Percentiles rank a stretch among this genome's conserved stretches.
phyloP scores from a whole-genome alignment of 257 asterid species.

The Penstemon newberryi region DNA sequence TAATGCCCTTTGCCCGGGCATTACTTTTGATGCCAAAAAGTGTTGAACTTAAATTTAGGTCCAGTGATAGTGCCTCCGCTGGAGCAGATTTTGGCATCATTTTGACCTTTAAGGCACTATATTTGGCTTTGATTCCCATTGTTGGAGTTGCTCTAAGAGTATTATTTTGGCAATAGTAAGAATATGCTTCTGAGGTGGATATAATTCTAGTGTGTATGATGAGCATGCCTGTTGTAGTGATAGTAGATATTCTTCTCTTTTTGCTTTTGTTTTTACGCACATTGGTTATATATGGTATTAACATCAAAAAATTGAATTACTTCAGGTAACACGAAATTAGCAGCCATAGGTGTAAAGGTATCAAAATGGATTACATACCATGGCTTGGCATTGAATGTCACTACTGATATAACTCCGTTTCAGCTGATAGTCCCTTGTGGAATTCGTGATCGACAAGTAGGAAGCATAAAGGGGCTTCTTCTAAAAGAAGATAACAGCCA shows the following conservation, averaged over 20 bases:
- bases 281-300: background rate
- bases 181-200: slow-evolving; percentile 3
- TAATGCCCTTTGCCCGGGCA: too few relatives aligned
- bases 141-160: too few relatives aligned
- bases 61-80: too few relatives aligned
- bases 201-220: too few relatives aligned
- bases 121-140: too few relatives aligned
- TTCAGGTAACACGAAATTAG: slow-evolving; percentile 73
- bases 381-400: slow-evolving; percentile 81
- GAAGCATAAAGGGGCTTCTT: slow-evolving; percentile 58
- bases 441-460: slow-evolving; percentile 72
- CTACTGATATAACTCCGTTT: slow-evolving; percentile 64
- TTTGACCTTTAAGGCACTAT: too few relatives aligned
- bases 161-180: background rate
- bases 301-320: background rate
- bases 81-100: too few relatives aligned
- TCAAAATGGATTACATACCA: slow-evolving; percentile 79
- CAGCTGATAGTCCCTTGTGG: slow-evolving; percentile 78
- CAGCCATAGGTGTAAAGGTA: slow-evolving; percentile 81
- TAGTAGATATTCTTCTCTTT: background rate
- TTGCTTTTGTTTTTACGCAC: background rate
- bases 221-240: background rate
- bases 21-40: too few relatives aligned
- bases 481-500: slow-evolving; percentile 25
- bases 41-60: too few relatives aligned